A percentile compares a stretch with the other conserved stretches of the same genome.
Evolutionary conservation across 805 yeast species (phyloP).

Genomic region (Yarrowia bubula): DNA sequence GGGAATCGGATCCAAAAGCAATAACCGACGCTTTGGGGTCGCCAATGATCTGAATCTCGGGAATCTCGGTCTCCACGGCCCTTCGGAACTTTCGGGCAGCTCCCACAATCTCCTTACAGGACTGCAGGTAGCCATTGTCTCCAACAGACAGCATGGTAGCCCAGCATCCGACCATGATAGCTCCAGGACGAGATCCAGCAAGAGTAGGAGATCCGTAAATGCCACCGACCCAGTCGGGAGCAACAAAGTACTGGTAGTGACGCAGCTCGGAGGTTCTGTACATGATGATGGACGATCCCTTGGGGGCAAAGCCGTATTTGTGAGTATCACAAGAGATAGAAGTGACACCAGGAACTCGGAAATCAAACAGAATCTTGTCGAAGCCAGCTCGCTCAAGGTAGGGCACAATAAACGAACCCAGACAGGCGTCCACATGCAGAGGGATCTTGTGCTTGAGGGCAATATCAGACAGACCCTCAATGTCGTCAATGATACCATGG

Average conservation of each 20-base stretch:
- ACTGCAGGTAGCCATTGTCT: conserved; percentile 69
- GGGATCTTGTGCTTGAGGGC: conserved; percentile 74
- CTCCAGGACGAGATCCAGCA: conserved; percentile 97
- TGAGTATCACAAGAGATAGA: conserved; percentile 99
- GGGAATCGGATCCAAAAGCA: conserved; percentile 60
- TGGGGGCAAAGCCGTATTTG: conserved; percentile 97
- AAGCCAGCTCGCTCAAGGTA: conserved; percentile 67
- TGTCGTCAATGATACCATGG: conserved; percentile 92
- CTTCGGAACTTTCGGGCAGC: conserved; percentile 60
- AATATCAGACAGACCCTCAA: conserved; percentile 62
- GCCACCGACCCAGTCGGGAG: conserved; percentile 90
- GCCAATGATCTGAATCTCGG: conserved; percentile 70
- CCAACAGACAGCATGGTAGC: conserved; percentile 85
- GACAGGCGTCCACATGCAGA: conserved; percentile 91
- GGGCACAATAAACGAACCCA: conserved; percentile 88
- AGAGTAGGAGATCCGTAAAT: conserved; percentile 93
- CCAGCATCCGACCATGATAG: conserved; percentile 97
- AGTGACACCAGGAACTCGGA: conserved; percentile 84
- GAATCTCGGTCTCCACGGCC: conserved; percentile 46
- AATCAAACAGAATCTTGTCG: conserved; percentile 65
- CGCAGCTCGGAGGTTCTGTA: conserved; percentile 69
- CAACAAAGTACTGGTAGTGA: conserved; percentile 77
- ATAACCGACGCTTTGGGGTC: conserved; percentile 83
- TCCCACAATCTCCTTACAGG: conserved; percentile 63
- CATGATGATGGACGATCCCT: conserved; percentile 91